Conservation (phyloP, 2,329 filamentous ascomycete genomes). For the Cercospora berteroae region DNA sequence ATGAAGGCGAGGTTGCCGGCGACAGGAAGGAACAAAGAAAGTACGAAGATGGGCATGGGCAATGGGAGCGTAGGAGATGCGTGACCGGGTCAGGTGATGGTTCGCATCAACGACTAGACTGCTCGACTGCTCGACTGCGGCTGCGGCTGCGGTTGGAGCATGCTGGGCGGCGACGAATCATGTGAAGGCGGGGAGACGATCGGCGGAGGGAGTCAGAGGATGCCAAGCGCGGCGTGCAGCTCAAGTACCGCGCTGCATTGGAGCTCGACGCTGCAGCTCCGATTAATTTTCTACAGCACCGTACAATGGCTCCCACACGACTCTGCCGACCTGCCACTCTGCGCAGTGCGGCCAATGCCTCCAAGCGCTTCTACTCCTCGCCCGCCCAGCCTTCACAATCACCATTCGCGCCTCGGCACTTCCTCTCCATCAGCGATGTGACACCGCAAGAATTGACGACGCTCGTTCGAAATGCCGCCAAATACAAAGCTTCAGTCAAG, state of each 20-base stretch:
- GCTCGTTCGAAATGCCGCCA: conserved; percentile 77
- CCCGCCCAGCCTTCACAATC: conserved; percentile 46
- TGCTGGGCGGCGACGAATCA: neutral
- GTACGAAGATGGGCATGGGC: neutral
- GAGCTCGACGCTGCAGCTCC: neutral
- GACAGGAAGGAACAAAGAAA: neutral
- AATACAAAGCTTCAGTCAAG: conserved; percentile 76
- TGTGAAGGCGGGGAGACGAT: conserved; percentile 4
- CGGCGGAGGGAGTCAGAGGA: neutral
- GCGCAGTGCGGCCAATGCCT: conserved; percentile 9
- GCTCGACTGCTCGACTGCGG: neutral
- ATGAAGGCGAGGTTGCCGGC: neutral
- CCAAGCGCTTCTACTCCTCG: conserved; percentile 30
- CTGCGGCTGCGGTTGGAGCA: neutral
- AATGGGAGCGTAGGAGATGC: neutral
- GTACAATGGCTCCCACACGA: conserved; percentile 25
- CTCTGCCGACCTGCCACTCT: conserved; percentile 25
- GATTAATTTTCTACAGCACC: neutral
- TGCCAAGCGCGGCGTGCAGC: neutral
- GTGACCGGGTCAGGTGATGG: conserved; percentile 8
- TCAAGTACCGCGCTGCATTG: neutral
- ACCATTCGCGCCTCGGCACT: conserved; percentile 70
- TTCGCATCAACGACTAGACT: neutral
- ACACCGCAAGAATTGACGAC: conserved; percentile 73
- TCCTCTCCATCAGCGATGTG: conserved; percentile 88